Base-by-base conservation (phyloP, 1,284 basidiomycete species). In the Trametes hirsuta region DNA sequence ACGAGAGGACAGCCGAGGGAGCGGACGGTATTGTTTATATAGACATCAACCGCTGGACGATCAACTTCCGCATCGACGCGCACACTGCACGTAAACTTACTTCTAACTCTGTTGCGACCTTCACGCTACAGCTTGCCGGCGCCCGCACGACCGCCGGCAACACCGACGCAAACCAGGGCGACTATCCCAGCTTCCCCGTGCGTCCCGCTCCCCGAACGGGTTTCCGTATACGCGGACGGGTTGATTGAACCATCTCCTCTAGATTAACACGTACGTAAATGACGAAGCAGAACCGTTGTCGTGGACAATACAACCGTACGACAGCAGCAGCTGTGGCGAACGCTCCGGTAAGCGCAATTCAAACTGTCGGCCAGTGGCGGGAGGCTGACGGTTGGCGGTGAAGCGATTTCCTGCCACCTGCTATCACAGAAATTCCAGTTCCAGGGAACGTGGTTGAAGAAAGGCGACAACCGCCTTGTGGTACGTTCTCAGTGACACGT, bases 71-170 rank as follows among this genome's bases (percentile, higher is more conserved):
- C 24, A 53, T 72, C 11, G 47, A 61, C n/a, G 14, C 62, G 3
- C 24, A 15, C 4, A 60, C 62, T 2, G 58, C 58, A 0, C 47
- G 21, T 6, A 50, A 45, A 36, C 61, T 66, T 6, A 45, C 49
- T 3, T 14, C 34, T 1, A 22, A 47, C 1, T 64, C 65, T 2
- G 47, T 63, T 6, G 70, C 67, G 2, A 71, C 70, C 0, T 68
- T 70, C 39, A 73, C 70, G 4, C 62, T 73, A 14, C 68, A 70
- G 56, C 67, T 70, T 11, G 71, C 71, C 1, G 71, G 55, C 9
- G 71, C 68, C 11, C 67, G 67, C 53, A 71, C 71, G 15, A 68
- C 69, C 21, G 56, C 65, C 0, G 71, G 71, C 3, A 74, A 77
- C 46, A 74, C 73, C 15, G 72, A 75, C 45, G 71, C 66, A 1